Evolutionary conservation across 169 alveolate genomes (phyloP).

Genomic region (Cyclospora cayetanensis): DNA sequence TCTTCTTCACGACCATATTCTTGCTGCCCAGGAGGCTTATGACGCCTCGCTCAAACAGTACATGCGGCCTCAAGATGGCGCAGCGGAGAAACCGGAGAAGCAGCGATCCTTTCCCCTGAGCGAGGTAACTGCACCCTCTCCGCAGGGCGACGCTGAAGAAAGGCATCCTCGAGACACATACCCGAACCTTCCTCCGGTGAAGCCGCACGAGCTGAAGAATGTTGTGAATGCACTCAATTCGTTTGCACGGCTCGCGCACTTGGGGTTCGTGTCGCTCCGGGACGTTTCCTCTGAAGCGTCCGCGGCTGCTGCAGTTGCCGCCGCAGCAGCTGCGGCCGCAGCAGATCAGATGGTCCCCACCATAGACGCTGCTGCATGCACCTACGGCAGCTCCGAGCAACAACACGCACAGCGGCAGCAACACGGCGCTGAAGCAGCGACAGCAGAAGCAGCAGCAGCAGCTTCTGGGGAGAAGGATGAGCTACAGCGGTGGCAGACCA

Average conservation of each 20-base stretch:
- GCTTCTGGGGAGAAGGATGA: neutral
- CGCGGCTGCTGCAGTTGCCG: conserved; percentile 2
- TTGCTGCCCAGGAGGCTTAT: conserved; percentile 11
- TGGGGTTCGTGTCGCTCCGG: neutral
- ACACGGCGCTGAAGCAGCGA: neutral
- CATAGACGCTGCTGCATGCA: too few relatives aligned
- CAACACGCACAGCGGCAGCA: neutral
- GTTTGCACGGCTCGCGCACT: neutral
- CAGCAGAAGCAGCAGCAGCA: conserved; percentile 12
- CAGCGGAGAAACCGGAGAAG: neutral
- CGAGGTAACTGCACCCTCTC: neutral
- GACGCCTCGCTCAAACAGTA: neutral
- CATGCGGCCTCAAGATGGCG: neutral
- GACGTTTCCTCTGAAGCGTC: neutral
- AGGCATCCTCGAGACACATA: neutral
- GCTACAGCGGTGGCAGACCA: conserved; percentile 25
- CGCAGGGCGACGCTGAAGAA: too few relatives aligned
- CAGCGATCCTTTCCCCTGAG: neutral
- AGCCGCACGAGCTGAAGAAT: neutral
- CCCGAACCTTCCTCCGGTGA: neutral
- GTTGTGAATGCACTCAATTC: conserved; percentile 6
- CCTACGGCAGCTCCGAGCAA: too few relatives aligned
- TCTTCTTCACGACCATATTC: neutral
- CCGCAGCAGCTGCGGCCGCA: too few relatives aligned
- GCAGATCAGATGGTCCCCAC: conserved; percentile 19